Evolutionary conservation across 2,329 filamentous ascomycete genomes (phyloP), one percentile per base, ranked within the genome.

Genomic region (Aureobasidium namibiae): DNA sequence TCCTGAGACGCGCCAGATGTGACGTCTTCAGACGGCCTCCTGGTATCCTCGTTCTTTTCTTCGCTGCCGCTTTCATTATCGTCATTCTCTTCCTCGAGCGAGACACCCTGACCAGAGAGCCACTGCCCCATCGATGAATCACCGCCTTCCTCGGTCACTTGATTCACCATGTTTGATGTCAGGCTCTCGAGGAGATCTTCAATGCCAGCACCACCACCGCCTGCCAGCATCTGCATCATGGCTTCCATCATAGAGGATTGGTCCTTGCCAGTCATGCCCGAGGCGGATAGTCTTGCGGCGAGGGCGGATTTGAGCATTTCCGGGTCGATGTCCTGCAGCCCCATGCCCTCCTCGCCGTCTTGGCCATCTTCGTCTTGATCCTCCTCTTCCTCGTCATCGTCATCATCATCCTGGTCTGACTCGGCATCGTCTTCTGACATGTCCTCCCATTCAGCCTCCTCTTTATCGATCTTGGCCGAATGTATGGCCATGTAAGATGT

Each of bases 121-220:
- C 69, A 73, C 38, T 67, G 65, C 4, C 66, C 61, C 38, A 71
- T 62, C 16, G 65, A 68, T 16, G 61, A 65, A 23, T 64, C 63
- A 2, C 63, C 65, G 10, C 64, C 61, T 14, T 66, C 67, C 18
- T 67, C 65, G 11, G 64, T 65, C 2, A 66, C 69, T 21, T 72
- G 69, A 18, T 65, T 66, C 10, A 79, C 69, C 61, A 79, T 67
- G 11, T 70, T 71, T 36, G 73, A 72, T 29, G 76, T 73, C 62
- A 79, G 50, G 67, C 45, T 75, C 68, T 26, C 73, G 72, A 18
- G 73, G 68, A 59, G 76, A 72, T 76, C 75, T 50, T 76, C 75
- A 26, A 70, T 70, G 8, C 67, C 58, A 11, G 36, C 66, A 52
- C 61, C 71, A 24, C 67, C 69, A n/a, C 74, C 67, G 31, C 73